Conservation (phyloP, 768 basidiomycete species). For the Pulveroboletus sp. region DNA sequence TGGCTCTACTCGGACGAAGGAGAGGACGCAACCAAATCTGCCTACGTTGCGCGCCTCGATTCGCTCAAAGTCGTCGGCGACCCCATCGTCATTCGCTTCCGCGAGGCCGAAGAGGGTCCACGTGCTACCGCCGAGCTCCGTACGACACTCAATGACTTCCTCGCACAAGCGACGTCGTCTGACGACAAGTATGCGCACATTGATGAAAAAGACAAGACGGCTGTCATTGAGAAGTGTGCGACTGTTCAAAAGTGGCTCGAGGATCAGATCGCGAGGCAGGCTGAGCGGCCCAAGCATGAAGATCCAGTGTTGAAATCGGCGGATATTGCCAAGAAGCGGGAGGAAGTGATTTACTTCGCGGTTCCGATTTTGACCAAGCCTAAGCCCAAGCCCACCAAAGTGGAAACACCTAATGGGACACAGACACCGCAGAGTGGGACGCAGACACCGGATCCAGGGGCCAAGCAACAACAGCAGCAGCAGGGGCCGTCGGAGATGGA, state of each 20-base stretch:
- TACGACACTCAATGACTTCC: conserved; percentile 83
- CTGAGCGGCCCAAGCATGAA: conserved; percentile 83
- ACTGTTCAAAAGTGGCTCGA: conserved; percentile 94
- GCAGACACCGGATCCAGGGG: conserved; percentile 49
- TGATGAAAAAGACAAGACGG: conserved; percentile 80
- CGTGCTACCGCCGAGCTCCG: conserved; percentile 70
- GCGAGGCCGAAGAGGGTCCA: conserved; percentile 78
- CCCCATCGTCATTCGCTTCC: conserved; percentile 78
- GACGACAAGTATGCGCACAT: conserved; percentile 92
- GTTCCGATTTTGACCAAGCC: conserved; percentile 87
- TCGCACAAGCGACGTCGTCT: conserved; percentile 71
- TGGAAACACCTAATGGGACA: conserved; percentile 47
- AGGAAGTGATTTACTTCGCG: conserved; percentile 88
- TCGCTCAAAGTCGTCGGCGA: conserved; percentile 81
- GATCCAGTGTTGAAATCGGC: conserved; percentile 76
- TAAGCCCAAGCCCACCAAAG: conserved; percentile 81
- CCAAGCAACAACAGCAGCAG: conserved; percentile 27
- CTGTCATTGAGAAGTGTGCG: conserved; percentile 84
- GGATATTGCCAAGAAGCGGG: conserved; percentile 87
- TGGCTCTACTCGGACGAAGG: conserved; percentile 98
- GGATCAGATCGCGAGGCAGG: conserved; percentile 83
- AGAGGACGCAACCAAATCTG: conserved; percentile 92
- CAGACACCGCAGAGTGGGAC: conserved; percentile 69
- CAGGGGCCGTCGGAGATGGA: conserved; percentile 73
- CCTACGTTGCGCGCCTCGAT: conserved; percentile 83